Base-by-base conservation (phyloP, 2,329 filamentous ascomycete genomes). In the Microdochium nivale region DNA sequence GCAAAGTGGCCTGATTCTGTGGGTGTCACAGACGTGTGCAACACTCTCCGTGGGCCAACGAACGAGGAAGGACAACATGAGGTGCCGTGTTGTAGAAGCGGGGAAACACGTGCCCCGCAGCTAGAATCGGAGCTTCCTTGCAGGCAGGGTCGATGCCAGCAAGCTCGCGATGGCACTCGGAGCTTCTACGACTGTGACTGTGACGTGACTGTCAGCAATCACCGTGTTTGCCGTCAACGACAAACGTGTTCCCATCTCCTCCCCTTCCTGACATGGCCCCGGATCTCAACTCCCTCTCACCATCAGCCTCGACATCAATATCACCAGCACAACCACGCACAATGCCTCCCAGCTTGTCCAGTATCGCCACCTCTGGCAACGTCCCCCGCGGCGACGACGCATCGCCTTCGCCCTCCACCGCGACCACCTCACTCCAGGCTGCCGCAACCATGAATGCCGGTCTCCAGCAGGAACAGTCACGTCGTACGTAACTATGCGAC, bases 401-500 rank as follows among this genome's bases (percentile, higher is more conserved):
- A 8, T 47, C 46, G 23, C 25, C 46, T 13, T 24, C 25, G 5
- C 24, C 46, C 10, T 10, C 24, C 3, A 19, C 24, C 13, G 46
- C 46, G 13, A 30, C 32, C 40, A 77, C 80, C 55, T 90, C 87
- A 14, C 76, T 94, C 10, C 87, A 87, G 64, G 87, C 87, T 49
- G 83, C 88, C 13, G 87, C 87, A 8, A 84, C 86, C 44, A 79
- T 91, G 67, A 92, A 92, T 65, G 86, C 87, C 25, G 82, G 88
- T 49, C 79, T 90, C 25, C 83, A 87, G 58, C 80, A 79, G 56
- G 80, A 87, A 61, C 74, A 80, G 37, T 78, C 79, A 13, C 70
- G 76, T 64, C 73, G 81, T 83, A 72, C 47, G 74, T 62, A 49
- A 57, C 55, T 25, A 35, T 2, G 11, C 24, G 2, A 21, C 11